Conservation (phyloP, 345 rosid species). For the Iberis pinnata region DNA sequence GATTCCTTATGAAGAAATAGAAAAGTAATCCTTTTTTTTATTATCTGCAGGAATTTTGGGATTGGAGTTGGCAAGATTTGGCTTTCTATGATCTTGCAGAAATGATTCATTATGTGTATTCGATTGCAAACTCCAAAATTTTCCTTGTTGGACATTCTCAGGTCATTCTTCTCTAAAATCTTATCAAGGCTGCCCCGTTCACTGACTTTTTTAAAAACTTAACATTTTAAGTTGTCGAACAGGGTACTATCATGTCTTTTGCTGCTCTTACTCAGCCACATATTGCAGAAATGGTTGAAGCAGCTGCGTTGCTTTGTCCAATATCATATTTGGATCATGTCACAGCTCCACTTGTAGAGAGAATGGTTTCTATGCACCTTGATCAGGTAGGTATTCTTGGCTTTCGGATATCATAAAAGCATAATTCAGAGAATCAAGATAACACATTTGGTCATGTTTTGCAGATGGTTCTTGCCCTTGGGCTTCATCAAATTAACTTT, state of each 20-base stretch:
- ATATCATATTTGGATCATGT: constrained; percentile 82
- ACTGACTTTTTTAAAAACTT: not conserved
- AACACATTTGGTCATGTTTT: constrained; percentile 13
- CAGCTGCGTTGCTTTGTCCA: constrained; percentile 86
- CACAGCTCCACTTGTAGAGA: constrained; percentile 67
- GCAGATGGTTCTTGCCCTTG: constrained; percentile 75
- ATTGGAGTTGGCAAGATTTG: constrained; percentile 97
- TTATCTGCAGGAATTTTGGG: constrained; percentile 72
- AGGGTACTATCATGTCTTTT: constrained; percentile 91
- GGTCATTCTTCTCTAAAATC: constrained; percentile 35
- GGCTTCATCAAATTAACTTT: constrained; percentile 76
- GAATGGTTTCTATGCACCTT: constrained; percentile 81
- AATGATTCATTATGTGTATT: constrained; percentile 51
- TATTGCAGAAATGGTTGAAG: constrained; percentile 71
- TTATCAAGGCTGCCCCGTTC: constrained; percentile 1
- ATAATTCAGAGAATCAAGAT: constrained; percentile 18
- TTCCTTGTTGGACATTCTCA: constrained; percentile 93
- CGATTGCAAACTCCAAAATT: constrained; percentile 51
- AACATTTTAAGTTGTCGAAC: not conserved
- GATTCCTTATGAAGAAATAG: not conserved
- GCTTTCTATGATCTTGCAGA: constrained; percentile 69
- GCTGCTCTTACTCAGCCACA: constrained; percentile 80
- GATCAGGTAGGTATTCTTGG: constrained; percentile 78
- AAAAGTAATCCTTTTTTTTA: not conserved
- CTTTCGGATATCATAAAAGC: constrained; percentile 14